Evolutionary conservation across 805 yeast genomes (phyloP).

Genomic region (Isabelozyma heimii): DNA sequence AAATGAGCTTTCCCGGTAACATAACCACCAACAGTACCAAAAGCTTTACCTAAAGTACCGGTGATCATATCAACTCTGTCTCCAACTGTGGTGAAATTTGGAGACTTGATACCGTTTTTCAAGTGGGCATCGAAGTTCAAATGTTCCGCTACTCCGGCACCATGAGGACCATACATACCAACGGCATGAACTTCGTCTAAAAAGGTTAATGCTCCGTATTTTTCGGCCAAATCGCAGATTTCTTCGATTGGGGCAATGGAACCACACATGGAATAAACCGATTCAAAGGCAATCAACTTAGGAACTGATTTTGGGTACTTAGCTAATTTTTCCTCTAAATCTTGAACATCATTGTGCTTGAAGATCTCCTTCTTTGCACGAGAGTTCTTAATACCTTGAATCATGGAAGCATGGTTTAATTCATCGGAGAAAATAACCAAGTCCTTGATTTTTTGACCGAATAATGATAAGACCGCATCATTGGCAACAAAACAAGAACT

Average conservation of each 20-base stretch:
- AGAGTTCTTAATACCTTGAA: conserved; percentile 90
- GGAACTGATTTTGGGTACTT: conserved; percentile 85
- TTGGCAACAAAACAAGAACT: conserved; percentile 96
- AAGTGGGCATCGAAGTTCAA: conserved; percentile 83
- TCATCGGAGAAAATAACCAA: conserved; percentile 91
- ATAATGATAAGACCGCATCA: conserved; percentile 86
- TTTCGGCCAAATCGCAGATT: conserved; percentile 94
- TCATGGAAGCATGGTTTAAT: conserved; percentile 97
- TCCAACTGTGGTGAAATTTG: conserved; percentile 57
- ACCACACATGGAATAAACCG: conserved; percentile 98
- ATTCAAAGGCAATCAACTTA: conserved; percentile 93
- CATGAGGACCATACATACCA: conserved; percentile 98
- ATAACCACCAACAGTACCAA: conserved; percentile 97
- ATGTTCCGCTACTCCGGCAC: conserved; percentile 99
- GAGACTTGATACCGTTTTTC: conserved; percentile 56
- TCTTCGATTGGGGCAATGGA: conserved; percentile 90
- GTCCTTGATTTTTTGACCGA: conserved; percentile 88
- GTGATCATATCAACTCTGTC: conserved; percentile 94
- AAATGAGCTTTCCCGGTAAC: conserved; percentile 82
- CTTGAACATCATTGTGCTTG: conserved; percentile 84
- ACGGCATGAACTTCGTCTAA: conserved; percentile 99
- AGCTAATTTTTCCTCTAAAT: conserved; percentile 76
- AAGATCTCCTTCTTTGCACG: conserved; percentile 84
- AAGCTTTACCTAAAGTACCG: conserved; percentile 96
- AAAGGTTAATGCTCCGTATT: conserved; percentile 95